Percentiles rank a stretch among this genome's conserved stretches.
Conservation (phyloP, 2,329 filamentous ascomycete genomes). For the Mycosphaerella arachidis region DNA sequence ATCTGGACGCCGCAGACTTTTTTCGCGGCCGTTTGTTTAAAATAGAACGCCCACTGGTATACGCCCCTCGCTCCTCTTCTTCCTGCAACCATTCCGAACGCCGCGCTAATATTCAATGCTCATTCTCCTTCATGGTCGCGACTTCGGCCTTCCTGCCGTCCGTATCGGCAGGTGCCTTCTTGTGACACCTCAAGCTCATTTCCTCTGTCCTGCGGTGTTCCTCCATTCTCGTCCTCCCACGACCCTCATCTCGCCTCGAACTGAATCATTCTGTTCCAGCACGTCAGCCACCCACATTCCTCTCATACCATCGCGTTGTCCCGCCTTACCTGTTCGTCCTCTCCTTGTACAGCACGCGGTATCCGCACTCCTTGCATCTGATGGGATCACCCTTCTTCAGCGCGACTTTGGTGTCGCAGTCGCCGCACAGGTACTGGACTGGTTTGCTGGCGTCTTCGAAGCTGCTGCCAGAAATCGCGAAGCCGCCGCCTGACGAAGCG, state of each 20-base stretch:
- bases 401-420: slow-evolving; percentile 73
- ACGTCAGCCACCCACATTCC: neutral
- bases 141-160: neutral
- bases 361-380: slow-evolving; percentile 86
- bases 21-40: neutral
- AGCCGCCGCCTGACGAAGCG: slow-evolving; percentile 18
- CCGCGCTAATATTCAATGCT: neutral
- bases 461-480: slow-evolving; percentile 51
- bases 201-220: neutral
- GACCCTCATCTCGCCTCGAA: slow-evolving; percentile 76
- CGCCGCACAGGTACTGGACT: slow-evolving; percentile 62
- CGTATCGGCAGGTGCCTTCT: neutral
- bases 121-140: neutral
- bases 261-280: slow-evolving; percentile 76
- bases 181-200: neutral
- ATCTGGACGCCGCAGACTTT: neutral
- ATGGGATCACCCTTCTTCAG: slow-evolving; percentile 76
- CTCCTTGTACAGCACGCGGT: slow-evolving; percentile 95
- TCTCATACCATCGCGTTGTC: neutral
- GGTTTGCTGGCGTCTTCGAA: slow-evolving; percentile 50
- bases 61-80: neutral
- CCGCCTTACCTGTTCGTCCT: slow-evolving; percentile 81
- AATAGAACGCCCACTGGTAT: neutral
- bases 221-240: neutral
- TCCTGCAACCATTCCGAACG: neutral